Base-by-base conservation (phyloP, 176 grass and related monocot species). In the Oryza australiensis region DNA sequence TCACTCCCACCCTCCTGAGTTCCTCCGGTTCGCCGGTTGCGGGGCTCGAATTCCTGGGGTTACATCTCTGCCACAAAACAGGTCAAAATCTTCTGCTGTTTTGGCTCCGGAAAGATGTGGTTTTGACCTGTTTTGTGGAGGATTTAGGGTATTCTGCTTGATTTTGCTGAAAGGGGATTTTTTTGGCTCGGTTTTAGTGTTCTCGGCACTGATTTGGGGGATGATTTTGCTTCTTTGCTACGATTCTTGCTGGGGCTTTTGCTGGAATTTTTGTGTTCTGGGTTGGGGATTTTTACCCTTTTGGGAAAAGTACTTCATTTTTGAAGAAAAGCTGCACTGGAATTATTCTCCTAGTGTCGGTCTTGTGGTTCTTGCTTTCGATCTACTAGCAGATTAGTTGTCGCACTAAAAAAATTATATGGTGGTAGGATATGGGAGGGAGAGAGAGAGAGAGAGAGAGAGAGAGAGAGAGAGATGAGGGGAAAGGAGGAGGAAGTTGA, bases 311-410 rank as follows among this genome's bases (percentile, higher is more conserved):
- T 24, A 40, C 62, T 23, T 38, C 26, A 7, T 71, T 45, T 89
- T 59, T 43, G 32, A 10, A 63, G 70, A 68, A 70, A 85, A 80
- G 71, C 14, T 33, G 57, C 10, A 1, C 46, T 48, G 70, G 29
- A 30, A 62, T 80, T 40, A 37, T 80, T 41, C 40, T 28, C 4
- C 12, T 8, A 38, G 3, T 57, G 64, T 10, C 70, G 42, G 18
- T 64, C 63, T 70, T 38, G 42, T 79, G 22, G 5, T 75, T 66
- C 20, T 42, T 65, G 55, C 80, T 37, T 82, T 83, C 73, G 74
- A 87, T 87, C 74, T 83, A 32, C 66, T 78, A 43, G 66, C 71
- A 37, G 66, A 78, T 78, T 70, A 72, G 49, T 74, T 75, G 29
- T 79, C 9, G 30, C 64, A 63, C 30, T 70, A 79, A 68, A 14